Conservation (phyloP, 1,284 basidiomycete genomes). For the Papiliotrema nemorosa region DNA sequence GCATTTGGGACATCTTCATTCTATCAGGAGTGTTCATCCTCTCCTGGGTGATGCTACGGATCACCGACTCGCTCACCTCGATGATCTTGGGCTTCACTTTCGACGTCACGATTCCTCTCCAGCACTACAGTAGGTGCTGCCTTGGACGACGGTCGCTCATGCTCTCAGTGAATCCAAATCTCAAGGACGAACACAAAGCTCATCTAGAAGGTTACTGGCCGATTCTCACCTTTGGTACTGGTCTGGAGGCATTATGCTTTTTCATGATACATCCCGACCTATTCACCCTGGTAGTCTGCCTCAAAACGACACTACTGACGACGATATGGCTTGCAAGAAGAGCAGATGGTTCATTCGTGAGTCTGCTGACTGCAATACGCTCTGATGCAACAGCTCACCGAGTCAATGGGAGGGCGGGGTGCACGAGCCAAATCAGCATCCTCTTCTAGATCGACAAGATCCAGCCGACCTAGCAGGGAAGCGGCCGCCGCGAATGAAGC, state of each 20-base stretch:
- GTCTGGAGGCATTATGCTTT: constrained; percentile 18
- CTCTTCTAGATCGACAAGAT: neutral
- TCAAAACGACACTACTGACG: constrained; percentile 25
- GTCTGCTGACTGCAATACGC: neutral
- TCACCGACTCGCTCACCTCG: constrained; percentile 19
- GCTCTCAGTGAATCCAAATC: constrained; percentile 12
- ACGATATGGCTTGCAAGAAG: constrained; percentile 21
- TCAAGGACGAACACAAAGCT: constrained; percentile 8
- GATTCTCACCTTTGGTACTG: constrained; percentile 17
- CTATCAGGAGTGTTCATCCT: constrained; percentile 19
- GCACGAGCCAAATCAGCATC: neutral
- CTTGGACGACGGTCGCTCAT: too few species aligned
- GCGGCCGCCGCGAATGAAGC: too few species aligned
- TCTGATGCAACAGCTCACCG: neutral
- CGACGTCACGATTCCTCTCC: constrained; percentile 29
- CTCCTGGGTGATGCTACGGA: constrained; percentile 26
- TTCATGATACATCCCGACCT: constrained; percentile 27
- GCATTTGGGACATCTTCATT: constrained; percentile 26
- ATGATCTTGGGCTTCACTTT: constrained; percentile 23
- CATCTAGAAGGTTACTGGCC: constrained; percentile 31
- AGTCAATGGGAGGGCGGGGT: neutral
- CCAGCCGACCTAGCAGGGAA: too few species aligned
- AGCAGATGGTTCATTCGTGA: constrained; percentile 18
- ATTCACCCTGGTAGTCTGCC: constrained; percentile 30
- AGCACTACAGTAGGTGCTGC: constrained; percentile 23